Base-by-base conservation (phyloP, 768 basidiomycete genomes). In the Amylocystis lapponica region DNA sequence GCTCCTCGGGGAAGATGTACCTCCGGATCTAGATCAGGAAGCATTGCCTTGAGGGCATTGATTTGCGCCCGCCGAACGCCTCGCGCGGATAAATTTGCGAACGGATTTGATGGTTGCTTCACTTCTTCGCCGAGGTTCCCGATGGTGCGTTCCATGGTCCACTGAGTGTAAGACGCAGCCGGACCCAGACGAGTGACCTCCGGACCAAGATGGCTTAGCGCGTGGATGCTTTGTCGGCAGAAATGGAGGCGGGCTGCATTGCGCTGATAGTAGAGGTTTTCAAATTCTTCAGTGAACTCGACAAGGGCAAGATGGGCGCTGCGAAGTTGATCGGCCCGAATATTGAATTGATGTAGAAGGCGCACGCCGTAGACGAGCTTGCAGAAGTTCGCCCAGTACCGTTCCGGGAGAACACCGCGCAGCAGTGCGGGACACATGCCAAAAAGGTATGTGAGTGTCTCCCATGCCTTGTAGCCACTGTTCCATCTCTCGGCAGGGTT, bases 401-500 rank as follows among this genome's bases (percentile, higher is more conserved):
- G 19, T 0, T 36, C 21, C 0, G 58, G 61, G 0, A 66, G 57
- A 2, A 57, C 25, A 2, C 49, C 49, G 27, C 49, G 48, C 1
- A 67, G 39, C 3, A 67, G 26, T 0, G 41, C 60, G 1, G 62
- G 65, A 0, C 51, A 47, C 4, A 56, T 31, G 2, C 49, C 54
- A 38, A 42, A 60, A 16, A 64, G 21, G 31, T 56, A 61, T 0
- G 38, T 37, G 0, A 53, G 47, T 26, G 39, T 60, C 26, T 64
- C 61, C 41, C 48, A 52, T 9, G 58, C 55, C 36, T 65, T 65
- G 49, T 61, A 65, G 0, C 61, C 58, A 23, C 52, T 58, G 1
- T 60, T 48, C 37, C 71, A 59, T 45, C 72, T 72, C 38, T 65
- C 56, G 0, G 67, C 66, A 14, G 57, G 57, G 41, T 74, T 67